Evolutionary conservation across 352 stramenopile genomes (phyloP).

Genomic region (Pythium periplocum): DNA sequence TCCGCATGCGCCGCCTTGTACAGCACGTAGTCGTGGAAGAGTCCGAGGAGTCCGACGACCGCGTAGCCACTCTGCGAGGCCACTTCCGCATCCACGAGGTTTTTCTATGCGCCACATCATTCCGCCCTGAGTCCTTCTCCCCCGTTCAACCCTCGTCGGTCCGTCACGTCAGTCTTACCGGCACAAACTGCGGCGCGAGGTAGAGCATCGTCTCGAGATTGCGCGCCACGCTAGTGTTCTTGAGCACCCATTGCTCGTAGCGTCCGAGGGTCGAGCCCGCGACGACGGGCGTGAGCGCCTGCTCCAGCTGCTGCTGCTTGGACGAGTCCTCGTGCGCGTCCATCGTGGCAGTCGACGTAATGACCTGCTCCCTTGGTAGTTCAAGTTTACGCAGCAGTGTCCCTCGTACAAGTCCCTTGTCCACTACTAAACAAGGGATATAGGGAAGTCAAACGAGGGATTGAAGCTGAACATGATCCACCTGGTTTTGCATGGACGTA

Average conservation of each 20-base stretch:
- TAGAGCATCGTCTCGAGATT: constrained; percentile 80
- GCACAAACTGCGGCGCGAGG: constrained; percentile 71
- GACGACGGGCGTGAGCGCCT: constrained; percentile 11
- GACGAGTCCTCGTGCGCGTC: not conserved
- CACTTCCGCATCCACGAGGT: constrained; percentile 51
- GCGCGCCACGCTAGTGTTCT: constrained; percentile 50
- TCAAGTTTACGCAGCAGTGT: not conserved
- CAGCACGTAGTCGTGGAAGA: constrained; percentile 83
- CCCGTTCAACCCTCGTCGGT: not conserved
- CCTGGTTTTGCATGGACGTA: not conserved
- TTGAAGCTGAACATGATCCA: not conserved
- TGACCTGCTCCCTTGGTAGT: not conserved
- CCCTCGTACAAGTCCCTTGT: not conserved
- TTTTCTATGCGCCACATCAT: constrained; percentile 27
- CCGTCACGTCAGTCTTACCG: constrained; percentile 24
- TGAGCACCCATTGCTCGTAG: constrained; percentile 70
- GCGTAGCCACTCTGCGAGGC: constrained; percentile 76
- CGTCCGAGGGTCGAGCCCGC: constrained; percentile 17
- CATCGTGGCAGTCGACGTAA: not conserved
- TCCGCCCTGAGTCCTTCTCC: not conserved
- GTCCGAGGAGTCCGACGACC: constrained; percentile 60
- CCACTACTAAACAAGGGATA: not conserved
- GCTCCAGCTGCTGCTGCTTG: constrained; percentile 32
- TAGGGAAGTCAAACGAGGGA: not conserved
- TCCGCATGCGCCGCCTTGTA: constrained; percentile 42